These are phyloP conservation scores for Canavalia gladiata DNA, from an alignment of 306 rosid genomes.

Conservation along the genomic window DNA sequence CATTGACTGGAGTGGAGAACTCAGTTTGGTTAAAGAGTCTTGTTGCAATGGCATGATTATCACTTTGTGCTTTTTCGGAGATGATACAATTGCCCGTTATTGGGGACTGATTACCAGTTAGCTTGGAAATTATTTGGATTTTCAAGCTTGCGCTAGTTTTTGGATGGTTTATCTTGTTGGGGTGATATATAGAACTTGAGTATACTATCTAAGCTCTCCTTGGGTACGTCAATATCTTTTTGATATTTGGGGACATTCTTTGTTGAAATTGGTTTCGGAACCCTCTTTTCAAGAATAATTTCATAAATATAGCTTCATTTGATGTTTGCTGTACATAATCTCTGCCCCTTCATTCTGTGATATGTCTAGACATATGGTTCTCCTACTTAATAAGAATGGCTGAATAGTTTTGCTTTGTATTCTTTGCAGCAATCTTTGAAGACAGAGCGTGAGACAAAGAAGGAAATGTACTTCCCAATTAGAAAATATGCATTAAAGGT, in stretches of 20 bases:
- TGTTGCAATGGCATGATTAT: not conserved
- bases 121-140: slow-evolving; percentile 4
- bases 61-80: not conserved
- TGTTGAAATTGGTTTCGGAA: not conserved
- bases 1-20: not conserved
- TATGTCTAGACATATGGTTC: too few species aligned
- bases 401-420: slow-evolving; percentile 26
- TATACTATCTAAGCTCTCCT: not conserved
- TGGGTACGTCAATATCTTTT: not conserved
- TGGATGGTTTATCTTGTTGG: slow-evolving; percentile 1
- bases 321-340: not conserved
- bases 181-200: slow-evolving; percentile 5
- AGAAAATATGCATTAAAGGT: slow-evolving; percentile 76
- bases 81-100: not conserved
- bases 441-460: slow-evolving; percentile 64
- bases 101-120: not conserved
- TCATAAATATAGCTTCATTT: not conserved
- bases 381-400: not conserved
- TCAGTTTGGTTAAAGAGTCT: slow-evolving; percentile 5
- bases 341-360: not conserved
- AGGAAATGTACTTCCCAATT: slow-evolving; percentile 67
- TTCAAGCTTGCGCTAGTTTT: not conserved
- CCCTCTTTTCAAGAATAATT: not conserved
- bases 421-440: slow-evolving; percentile 61
- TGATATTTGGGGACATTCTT: not conserved